These are phyloP conservation scores for Lycium ferocissimum DNA, from an alignment of 257 asterid genomes.

Conservation along the genomic window DNA sequence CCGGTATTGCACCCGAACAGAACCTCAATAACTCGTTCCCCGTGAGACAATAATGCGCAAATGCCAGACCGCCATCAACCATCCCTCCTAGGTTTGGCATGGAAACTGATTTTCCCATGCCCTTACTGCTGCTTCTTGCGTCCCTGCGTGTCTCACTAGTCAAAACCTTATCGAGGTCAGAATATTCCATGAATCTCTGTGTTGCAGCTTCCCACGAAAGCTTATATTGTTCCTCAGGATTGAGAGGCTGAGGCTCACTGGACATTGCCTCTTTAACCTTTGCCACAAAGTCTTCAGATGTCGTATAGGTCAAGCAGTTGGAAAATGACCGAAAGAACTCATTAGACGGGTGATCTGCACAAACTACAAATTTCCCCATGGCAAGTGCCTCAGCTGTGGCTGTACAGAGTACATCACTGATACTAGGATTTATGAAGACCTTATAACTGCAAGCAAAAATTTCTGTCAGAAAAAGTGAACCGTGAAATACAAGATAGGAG, in stretches of 20 bases:
- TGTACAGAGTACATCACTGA: constrained; percentile 96
- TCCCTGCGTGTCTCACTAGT: constrained; percentile 38
- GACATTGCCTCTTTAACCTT: constrained; percentile 94
- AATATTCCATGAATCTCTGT: constrained; percentile 83
- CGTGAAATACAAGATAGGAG: neutral
- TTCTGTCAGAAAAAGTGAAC: constrained; percentile 8
- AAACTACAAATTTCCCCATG: constrained; percentile 96
- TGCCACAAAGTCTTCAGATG: constrained; percentile 86
- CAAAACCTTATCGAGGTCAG: constrained; percentile 79
- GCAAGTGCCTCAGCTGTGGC: constrained; percentile 99
- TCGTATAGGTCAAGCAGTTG: constrained; percentile 84
- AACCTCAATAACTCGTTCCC: constrained; percentile 84
- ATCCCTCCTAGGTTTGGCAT: constrained; percentile 68
- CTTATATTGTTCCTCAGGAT: constrained; percentile 75
- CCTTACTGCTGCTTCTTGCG: constrained; percentile 36
- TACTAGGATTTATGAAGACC: constrained; percentile 91
- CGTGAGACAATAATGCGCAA: constrained; percentile 86
- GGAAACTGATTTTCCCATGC: constrained; percentile 66
- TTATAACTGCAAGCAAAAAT: constrained; percentile 72
- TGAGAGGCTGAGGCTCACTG: constrained; percentile 84
- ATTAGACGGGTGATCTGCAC: constrained; percentile 97
- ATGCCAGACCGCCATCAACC: constrained; percentile 89
- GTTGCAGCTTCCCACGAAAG: constrained; percentile 99
- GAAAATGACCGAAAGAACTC: constrained; percentile 95
- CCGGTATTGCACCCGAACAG: constrained; percentile 89